phyloP scores from a whole-genome alignment of 2,329 filamentous ascomycete genomes.

The Tolypocladium tundrense region DNA sequence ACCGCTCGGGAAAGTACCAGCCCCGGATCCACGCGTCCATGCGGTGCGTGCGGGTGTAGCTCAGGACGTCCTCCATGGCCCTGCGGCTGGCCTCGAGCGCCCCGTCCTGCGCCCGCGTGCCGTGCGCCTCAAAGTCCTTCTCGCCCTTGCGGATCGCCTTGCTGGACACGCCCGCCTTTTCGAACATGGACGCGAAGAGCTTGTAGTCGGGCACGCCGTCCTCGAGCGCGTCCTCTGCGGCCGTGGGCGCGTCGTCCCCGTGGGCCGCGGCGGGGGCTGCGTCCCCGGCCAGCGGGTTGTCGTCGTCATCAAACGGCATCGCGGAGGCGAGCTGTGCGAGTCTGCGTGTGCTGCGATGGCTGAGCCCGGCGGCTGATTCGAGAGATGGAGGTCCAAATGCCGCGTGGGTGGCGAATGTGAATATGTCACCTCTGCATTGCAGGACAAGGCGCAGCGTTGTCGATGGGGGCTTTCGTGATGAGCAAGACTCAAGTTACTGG shows the following conservation, averaged over 20 bases:
- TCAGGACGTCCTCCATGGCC: conserved; percentile 83
- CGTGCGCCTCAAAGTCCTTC: conserved; percentile 94
- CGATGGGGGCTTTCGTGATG: background rate
- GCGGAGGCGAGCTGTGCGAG: background rate
- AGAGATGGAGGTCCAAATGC: background rate
- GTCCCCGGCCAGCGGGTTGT: conserved; percentile 19
- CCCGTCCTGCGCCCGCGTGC: conserved; percentile 69
- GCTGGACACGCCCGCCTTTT: conserved; percentile 38
- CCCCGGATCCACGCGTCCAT: conserved; percentile 56
- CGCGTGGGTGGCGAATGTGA: background rate
- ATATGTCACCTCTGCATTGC: background rate
- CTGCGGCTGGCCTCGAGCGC: conserved; percentile 70
- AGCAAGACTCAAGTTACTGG: background rate
- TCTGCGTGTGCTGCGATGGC: background rate
- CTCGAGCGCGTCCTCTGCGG: conserved; percentile 50
- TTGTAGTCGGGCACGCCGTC: conserved; percentile 85
- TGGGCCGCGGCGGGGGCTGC: conserved; percentile 7
- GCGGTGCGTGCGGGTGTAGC: conserved; percentile 65
- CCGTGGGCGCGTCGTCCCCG: conserved; percentile 14
- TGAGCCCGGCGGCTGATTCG: background rate
- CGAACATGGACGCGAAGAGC: conserved; percentile 48
- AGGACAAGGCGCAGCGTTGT: background rate
- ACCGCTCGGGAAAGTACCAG: conserved; percentile 61
- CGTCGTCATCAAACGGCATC: conserved; percentile 36
- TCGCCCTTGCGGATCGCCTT: conserved; percentile 81